Conservation (phyloP, 176 grass and related monocot species). For the Puccinellia tenuiflora region DNA sequence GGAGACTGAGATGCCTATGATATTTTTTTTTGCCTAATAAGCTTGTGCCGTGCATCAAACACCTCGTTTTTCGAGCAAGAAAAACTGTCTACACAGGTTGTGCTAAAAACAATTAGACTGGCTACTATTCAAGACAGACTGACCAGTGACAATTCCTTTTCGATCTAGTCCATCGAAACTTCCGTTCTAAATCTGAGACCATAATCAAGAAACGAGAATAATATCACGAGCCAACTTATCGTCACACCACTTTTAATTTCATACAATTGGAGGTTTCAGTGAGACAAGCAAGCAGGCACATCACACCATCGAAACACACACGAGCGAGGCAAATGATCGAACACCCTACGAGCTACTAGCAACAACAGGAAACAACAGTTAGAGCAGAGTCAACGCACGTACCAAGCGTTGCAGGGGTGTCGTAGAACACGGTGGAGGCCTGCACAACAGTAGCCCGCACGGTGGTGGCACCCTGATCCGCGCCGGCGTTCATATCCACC, state of each 20-base stretch:
- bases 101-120: neutral
- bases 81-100: neutral
- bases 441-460: conserved; percentile 89
- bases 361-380: neutral
- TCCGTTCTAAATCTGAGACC: neutral
- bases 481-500: conserved; percentile 70
- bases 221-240: neutral
- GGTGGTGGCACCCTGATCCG: conserved; percentile 43
- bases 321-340: conserved; percentile 11
- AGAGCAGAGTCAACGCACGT: neutral
- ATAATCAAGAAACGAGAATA: neutral
- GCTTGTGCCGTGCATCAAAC: neutral
- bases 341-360: conserved; percentile 1
- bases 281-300: conserved; percentile 20
- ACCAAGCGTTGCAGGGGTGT: conserved; percentile 74
- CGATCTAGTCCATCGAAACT: neutral
- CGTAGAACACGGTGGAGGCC: conserved; percentile 83
- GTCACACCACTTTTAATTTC: neutral
- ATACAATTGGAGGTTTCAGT: neutral
- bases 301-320: neutral
- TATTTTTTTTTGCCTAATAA: neutral
- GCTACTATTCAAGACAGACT: neutral
- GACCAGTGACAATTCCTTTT: neutral
- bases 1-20: neutral
- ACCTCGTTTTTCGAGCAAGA: neutral